Conservation (phyloP, 306 rosid genomes). For the Arachis stenosperma region DNA sequence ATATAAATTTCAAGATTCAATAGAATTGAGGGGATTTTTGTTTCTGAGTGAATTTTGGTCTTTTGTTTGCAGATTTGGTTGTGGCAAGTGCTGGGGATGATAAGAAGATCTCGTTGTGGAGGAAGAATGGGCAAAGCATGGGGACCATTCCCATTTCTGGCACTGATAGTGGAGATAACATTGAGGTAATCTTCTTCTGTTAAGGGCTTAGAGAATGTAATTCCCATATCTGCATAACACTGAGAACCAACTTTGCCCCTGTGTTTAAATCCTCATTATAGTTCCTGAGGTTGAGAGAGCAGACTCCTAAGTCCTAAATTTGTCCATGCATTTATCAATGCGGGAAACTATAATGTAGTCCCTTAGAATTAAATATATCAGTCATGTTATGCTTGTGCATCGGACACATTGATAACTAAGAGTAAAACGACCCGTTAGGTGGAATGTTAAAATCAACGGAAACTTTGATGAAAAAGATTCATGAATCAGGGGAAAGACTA, state of each 20-base stretch:
- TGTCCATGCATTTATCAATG: neutral
- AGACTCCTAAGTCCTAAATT: neutral
- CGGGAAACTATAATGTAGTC: neutral
- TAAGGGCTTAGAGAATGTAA: constrained; percentile 4
- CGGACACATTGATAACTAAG: neutral
- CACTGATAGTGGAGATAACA: constrained; percentile 73
- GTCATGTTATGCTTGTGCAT: neutral
- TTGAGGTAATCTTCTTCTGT: constrained; percentile 60
- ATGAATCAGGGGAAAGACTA: constrained; percentile 11
- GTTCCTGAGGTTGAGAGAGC: neutral
- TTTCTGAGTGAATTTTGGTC: constrained; percentile 25
- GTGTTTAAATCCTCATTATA: neutral
- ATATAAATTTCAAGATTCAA: neutral
- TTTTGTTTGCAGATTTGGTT: constrained; percentile 70
- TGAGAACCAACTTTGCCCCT: neutral
- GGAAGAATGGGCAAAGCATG: constrained; percentile 90
- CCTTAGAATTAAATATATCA: neutral
- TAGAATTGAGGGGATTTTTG: neutral
- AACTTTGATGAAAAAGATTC: neutral
- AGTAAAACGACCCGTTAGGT: neutral
- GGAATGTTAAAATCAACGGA: neutral
- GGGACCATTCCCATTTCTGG: constrained; percentile 94
- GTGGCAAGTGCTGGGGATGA: constrained; percentile 99
- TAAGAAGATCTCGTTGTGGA: constrained; percentile 89
- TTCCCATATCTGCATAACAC: neutral